Percentiles rank a stretch among this genome's conserved stretches.
These are phyloP conservation scores for Gynochthodes officinalis DNA, from an alignment of 257 asterid species.

Conservation along the genomic window DNA sequence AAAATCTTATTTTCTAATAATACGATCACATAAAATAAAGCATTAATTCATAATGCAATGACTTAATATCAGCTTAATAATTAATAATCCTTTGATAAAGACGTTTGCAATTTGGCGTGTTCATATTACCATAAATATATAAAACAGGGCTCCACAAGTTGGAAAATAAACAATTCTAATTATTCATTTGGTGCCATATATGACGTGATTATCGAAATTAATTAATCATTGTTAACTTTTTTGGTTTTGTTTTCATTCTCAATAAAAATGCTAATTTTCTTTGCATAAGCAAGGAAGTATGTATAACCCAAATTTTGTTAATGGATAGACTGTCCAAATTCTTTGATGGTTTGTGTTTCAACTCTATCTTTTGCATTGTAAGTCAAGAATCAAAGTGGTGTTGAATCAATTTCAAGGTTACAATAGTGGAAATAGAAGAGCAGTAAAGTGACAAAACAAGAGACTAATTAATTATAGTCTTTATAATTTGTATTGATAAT, in stretches of 20 bases:
- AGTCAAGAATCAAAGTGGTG: not conserved
- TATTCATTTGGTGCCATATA: not conserved
- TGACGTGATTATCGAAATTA: not conserved
- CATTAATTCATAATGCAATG: not conserved
- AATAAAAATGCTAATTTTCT: not conserved
- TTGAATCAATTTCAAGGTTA: constrained; percentile 12
- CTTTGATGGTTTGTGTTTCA: not conserved
- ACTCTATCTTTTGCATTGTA: not conserved
- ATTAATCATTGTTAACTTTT: not conserved
- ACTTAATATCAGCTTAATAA: not conserved
- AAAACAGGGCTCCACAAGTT: not conserved
- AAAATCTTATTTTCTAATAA: not conserved
- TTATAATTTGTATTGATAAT: constrained; percentile 4
- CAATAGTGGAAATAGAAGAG: not conserved
- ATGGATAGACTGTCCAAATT: constrained; percentile 18
- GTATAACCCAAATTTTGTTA: not conserved
- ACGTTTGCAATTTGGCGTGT: constrained; percentile 11
- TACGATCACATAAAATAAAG: not conserved
- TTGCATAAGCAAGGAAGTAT: too few relatives aligned
- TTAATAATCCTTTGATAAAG: not conserved
- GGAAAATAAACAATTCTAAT: not conserved
- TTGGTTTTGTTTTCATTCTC: not conserved
- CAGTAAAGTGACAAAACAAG: constrained; percentile 14
- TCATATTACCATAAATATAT: too few relatives aligned
- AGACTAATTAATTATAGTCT: not conserved